Evolutionary conservation across 2,329 filamentous ascomycete genomes (phyloP).

Genomic region (Aspergillus glaucus): DNA sequence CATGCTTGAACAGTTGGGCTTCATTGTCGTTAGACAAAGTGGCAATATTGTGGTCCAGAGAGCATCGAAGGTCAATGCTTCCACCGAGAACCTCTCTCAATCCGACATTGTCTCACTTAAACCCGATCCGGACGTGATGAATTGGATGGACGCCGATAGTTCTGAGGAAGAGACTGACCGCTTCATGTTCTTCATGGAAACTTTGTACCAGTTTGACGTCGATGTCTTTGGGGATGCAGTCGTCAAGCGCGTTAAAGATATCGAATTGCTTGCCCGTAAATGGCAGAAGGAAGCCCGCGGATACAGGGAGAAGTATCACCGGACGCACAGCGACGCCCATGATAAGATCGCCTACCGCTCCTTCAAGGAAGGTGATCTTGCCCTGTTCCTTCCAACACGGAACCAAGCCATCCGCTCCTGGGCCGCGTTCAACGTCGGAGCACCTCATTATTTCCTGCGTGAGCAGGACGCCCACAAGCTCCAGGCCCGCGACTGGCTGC

Average conservation of each 20-base stretch:
- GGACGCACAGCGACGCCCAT: constrained; percentile 74
- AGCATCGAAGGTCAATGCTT: constrained; percentile 49
- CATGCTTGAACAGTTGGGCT: constrained; percentile 80
- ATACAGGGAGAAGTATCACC: constrained; percentile 81
- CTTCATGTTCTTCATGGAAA: constrained; percentile 68
- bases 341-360: constrained; percentile 94
- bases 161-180: constrained; percentile 62
- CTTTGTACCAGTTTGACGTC: constrained; percentile 71
- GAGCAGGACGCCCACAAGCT: constrained; percentile 87
- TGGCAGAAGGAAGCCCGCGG: constrained; percentile 82
- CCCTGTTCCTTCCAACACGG: constrained; percentile 85
- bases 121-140: constrained; percentile 65
- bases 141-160: constrained; percentile 72
- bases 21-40: constrained; percentile 68
- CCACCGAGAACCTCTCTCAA: constrained; percentile 29
- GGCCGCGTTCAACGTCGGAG: constrained; percentile 97
- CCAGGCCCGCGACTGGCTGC: constrained; percentile 84
- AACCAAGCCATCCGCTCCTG: constrained; percentile 93
- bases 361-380: constrained; percentile 94
- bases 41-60: constrained; percentile 70
- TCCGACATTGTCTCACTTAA: constrained; percentile 31
- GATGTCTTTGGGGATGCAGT: constrained; percentile 80
- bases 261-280: constrained; percentile 87
- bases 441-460: constrained; percentile 92
- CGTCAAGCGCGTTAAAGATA: constrained; percentile 83